Percentiles rank a stretch among this genome's conserved stretches.
These are phyloP conservation scores for Pelargonium nanum DNA, from an alignment of 345 rosid genomes.

Conservation along the genomic window DNA sequence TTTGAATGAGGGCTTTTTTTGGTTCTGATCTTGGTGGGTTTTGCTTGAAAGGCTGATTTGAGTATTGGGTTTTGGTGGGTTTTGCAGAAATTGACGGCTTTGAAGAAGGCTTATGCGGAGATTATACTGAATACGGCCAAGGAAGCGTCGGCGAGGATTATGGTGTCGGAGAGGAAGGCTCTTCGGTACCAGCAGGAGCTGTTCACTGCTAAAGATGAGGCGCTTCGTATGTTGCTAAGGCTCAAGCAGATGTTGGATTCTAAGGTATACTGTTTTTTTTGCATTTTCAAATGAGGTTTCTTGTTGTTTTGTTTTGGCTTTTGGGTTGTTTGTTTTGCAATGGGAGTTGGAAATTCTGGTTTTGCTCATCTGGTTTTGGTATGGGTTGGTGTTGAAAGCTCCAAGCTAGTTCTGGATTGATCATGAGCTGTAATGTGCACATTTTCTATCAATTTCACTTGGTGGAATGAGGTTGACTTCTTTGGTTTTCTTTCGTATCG, in stretches of 20 bases:
- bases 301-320: too few species aligned
- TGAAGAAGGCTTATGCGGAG: slow-evolving; percentile 95
- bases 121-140: slow-evolving; percentile 75
- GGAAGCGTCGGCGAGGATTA: slow-evolving; percentile 85
- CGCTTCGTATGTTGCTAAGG: slow-evolving; percentile 47
- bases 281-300: too few species aligned
- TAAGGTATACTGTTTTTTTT: too few species aligned
- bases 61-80: slow-evolving; percentile 9
- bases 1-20: slow-evolving; percentile 8
- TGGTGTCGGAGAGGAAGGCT: slow-evolving; percentile 71
- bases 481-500: too few species aligned
- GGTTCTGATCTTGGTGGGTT: slow-evolving; percentile 12
- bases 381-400: too few species aligned
- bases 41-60: slow-evolving; percentile 8
- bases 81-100: slow-evolving; percentile 56
- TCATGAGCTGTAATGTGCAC: too few species aligned
- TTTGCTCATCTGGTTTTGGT: too few species aligned
- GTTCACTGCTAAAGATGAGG: slow-evolving; percentile 35
- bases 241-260: slow-evolving; percentile 52
- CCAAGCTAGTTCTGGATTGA: too few species aligned
- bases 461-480: too few species aligned
- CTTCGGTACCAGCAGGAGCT: slow-evolving; percentile 42
- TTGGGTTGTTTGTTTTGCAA: too few species aligned
- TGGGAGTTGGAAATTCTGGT: too few species aligned
- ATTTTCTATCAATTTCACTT: too few species aligned